Conservation (phyloP, 148 eudicot species). For the Linanthus parryae region DNA sequence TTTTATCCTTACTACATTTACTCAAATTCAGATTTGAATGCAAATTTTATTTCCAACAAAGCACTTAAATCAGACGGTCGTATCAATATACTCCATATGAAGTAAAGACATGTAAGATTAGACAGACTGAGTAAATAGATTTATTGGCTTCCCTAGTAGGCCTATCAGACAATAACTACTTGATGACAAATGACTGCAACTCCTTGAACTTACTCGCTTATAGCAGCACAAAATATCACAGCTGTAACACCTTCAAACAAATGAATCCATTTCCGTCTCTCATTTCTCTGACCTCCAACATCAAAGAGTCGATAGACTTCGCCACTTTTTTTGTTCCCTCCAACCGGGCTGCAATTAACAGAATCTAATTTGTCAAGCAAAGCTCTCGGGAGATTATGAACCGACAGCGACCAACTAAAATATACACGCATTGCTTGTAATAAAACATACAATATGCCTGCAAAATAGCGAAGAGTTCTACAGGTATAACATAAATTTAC, state of each 20-base stretch:
- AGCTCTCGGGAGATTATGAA: constrained; percentile 8
- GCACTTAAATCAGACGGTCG: no score
- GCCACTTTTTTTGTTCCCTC: constrained; percentile 93
- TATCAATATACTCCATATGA: no score
- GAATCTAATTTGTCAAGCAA: constrained; percentile 1
- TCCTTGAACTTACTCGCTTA: constrained; percentile 95
- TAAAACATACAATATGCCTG: background rate
- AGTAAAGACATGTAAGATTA: no score
- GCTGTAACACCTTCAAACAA: constrained; percentile 98
- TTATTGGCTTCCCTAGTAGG: background rate
- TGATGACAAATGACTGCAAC: no score
- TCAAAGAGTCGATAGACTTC: constrained; percentile 94
- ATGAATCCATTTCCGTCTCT: constrained; percentile 99
- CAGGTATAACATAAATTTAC: no score
- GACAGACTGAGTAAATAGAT: background rate
- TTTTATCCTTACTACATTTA: no score
- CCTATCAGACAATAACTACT: no score
- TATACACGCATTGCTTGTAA: no score
- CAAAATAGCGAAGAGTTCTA: background rate
- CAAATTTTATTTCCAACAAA: no score
- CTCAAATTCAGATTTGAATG: no score
- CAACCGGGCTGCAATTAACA: constrained; percentile 70
- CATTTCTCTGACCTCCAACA: constrained; percentile 99
- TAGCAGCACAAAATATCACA: constrained; percentile 93
- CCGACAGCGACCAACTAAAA: background rate